Base-by-base conservation (phyloP, 495 filamentous ascomycete species). In the Aspergillus funiculosus region DNA sequence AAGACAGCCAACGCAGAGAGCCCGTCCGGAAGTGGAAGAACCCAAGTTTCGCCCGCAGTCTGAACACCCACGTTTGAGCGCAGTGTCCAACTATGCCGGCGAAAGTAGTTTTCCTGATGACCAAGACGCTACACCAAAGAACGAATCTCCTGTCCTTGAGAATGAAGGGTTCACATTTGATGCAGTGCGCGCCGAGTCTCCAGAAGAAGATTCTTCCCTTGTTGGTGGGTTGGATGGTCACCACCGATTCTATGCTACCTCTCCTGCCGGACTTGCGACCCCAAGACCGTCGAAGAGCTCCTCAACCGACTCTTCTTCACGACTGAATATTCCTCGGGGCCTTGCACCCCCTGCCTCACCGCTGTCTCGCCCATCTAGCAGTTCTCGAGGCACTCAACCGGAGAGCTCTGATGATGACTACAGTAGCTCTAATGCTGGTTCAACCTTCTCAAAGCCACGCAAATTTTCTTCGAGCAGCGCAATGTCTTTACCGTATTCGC, bases 31-130 rank as follows among this genome's bases (percentile, higher is more conserved):
- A 46, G 57, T 82, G 21, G 82, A 86, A 53, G 71, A 78, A 27
- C 78, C 79, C 19, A 66, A 66, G 46, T 75, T 75, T 48, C 77
- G 86, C 38, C 85, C 85, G 1, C 70, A 78, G 30, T 90, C 86
- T 8, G 77, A 85, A 62, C 79, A 90, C 55, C 85, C 85, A 29
- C 76, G 79, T 13, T 74, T 90, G 61, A 87, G 85, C 57, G 74
- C 72, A 11, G 65, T 85, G 30, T 75, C 77, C 18, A 56, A 62
- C 25, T 46, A 75, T 11, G 71, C 74, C 0, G 74, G 73, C 13
- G 73, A 78, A 34, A 66, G 76, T 39, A 54, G 28, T 22, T 38
- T 32, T 46, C 35, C 42, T 21, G 28, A 50, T 9, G 64, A 64
- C 38, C 64, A 72, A 11, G 52, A 65, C 24, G 48, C 58, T 17